Conservation (phyloP, 2,329 filamentous ascomycete species). For the Colletotrichum sp. region DNA sequence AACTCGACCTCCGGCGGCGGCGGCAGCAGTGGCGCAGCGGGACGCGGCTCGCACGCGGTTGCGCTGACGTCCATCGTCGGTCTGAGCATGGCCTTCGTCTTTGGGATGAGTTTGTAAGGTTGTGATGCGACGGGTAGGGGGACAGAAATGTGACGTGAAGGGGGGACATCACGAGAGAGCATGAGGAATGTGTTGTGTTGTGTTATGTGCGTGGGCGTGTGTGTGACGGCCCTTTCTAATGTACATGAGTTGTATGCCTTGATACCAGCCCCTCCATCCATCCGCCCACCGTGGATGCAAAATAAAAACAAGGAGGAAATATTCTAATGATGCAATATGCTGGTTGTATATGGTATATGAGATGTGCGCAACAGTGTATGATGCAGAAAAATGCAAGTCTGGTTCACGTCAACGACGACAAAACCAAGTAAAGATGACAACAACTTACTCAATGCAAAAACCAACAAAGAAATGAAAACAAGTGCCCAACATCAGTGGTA, state of each 20-base stretch:
- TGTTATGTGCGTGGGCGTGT: not conserved
- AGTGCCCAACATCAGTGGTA: conserved; percentile 18
- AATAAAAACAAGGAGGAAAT: not conserved
- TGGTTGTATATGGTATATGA: not conserved
- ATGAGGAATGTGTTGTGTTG: not conserved
- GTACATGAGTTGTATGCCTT: conserved; percentile 17
- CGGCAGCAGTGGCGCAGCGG: conserved; percentile 18
- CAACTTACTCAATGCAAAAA: not conserved
- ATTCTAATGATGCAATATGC: not conserved
- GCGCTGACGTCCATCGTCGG: conserved; percentile 40
- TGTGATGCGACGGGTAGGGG: not conserved
- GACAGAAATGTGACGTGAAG: not conserved
- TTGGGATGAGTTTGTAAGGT: conserved; percentile 38
- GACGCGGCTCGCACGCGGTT: conserved; percentile 23
- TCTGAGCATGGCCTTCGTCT: conserved; percentile 41
- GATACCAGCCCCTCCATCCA: conserved; percentile 15
- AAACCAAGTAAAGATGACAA: not conserved
- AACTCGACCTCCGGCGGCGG: not conserved
- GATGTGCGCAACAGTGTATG: not conserved
- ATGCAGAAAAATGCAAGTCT: not conserved
- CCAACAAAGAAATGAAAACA: not conserved
- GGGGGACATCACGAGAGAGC: not conserved
- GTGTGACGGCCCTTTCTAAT: not conserved
- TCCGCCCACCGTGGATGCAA: not conserved
- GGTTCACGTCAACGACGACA: not conserved